Evolutionary conservation across 306 rosid species (phyloP).

Genomic region (Corylus heterophylla): DNA sequence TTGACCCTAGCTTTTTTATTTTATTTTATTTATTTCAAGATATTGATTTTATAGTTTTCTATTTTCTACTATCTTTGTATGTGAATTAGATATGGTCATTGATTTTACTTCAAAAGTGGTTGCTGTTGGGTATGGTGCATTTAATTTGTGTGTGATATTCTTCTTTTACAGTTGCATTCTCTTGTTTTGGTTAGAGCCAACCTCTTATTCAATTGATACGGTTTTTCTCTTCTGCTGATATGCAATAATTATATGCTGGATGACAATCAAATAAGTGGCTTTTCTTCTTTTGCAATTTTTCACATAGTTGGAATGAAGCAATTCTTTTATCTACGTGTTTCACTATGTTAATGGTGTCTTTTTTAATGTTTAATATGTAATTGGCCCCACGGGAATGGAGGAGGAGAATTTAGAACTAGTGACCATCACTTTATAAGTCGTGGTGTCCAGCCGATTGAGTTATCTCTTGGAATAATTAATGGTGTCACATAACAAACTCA

Average conservation of each 20-base stretch:
- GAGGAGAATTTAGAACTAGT: no score
- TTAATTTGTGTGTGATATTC: neutral
- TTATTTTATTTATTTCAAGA: neutral
- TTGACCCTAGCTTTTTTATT: slow-evolving; percentile 1
- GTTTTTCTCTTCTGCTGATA: neutral
- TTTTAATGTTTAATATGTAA: no score
- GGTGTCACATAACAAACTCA: neutral
- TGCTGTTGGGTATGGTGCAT: neutral
- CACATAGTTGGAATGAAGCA: neutral
- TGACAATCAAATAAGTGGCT: neutral
- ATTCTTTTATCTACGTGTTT: neutral
- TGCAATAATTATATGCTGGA: neutral
- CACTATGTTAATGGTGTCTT: neutral
- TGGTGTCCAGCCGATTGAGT: no score
- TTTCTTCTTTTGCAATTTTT: neutral
- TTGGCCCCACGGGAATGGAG: no score
- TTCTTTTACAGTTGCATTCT: neutral
- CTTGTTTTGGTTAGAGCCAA: neutral
- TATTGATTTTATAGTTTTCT: neutral
- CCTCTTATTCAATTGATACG: neutral
- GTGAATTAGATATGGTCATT: neutral
- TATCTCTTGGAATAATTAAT: no score
- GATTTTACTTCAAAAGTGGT: neutral
- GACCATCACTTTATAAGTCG: no score
- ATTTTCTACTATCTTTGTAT: neutral